Conservation (phyloP, 2,329 filamentous ascomycete genomes). For the Hortaea sp. region DNA sequence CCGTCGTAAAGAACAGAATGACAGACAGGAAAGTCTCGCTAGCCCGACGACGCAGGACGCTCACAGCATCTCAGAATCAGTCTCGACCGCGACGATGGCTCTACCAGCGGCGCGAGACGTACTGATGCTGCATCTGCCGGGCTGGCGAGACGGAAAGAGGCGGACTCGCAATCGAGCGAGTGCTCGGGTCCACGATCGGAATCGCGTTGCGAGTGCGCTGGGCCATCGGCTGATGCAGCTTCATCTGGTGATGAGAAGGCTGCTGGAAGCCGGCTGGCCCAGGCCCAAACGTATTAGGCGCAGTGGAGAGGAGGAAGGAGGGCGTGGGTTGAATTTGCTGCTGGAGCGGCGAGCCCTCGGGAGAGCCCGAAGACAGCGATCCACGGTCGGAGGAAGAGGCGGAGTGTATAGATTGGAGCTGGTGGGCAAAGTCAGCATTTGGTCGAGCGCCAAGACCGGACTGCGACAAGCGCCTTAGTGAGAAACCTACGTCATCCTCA, state of each 20-base stretch:
- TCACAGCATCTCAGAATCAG: conserved; percentile 1
- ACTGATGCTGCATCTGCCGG: conserved; percentile 51
- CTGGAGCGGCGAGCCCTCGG: conserved; percentile 82
- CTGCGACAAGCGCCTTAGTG: conserved; percentile 1
- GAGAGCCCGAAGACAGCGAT: conserved; percentile 88
- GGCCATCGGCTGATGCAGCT: conserved; percentile 83
- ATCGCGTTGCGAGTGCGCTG: conserved; percentile 90
- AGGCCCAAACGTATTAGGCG: conserved; percentile 32
- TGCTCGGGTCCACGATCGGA: conserved; percentile 92
- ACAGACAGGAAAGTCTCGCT: conserved; percentile 4
- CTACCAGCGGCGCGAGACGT: conserved; percentile 39
- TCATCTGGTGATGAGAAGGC: conserved; percentile 50
- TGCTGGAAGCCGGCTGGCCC: conserved; percentile 52
- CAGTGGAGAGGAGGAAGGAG: conserved; percentile 59
- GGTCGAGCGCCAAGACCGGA: conserved; percentile 13
- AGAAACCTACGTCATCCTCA: conserved; percentile 68
- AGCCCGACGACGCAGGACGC: conserved; percentile 8
- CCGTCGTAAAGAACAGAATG: conserved; percentile 2
- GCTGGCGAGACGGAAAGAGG: conserved; percentile 61
- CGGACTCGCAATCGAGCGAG: conserved; percentile 82
- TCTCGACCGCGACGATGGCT: background rate
- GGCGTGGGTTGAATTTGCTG: conserved; percentile 66
- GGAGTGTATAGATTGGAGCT: conserved; percentile 79
- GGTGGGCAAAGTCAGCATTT: conserved; percentile 26
- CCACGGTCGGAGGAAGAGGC: conserved; percentile 85